phyloP scores from a whole-genome alignment of 805 yeast genomes.

The Myxozyma melibiosi region DNA sequence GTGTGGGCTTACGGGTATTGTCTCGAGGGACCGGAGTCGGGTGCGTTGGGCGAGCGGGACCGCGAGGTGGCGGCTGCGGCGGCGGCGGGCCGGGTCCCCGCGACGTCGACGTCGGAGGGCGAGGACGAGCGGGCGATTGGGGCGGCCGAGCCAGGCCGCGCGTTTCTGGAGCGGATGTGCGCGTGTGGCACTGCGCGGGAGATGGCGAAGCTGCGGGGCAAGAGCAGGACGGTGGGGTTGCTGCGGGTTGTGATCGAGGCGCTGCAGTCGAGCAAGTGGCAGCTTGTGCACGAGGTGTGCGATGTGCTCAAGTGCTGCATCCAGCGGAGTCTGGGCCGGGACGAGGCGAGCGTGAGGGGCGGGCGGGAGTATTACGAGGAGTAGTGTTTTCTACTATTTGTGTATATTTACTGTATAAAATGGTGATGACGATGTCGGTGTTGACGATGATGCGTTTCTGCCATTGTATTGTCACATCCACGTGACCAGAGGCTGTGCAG shows the following conservation, averaged over 20 bases:
- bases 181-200: slow-evolving; percentile 40
- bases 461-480: too few species aligned
- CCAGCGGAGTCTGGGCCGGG: slow-evolving; percentile 33
- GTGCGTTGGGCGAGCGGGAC: slow-evolving; percentile 28
- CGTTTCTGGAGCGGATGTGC: slow-evolving; percentile 54
- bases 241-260: slow-evolving; percentile 41
- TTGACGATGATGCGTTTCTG: too few species aligned
- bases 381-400: not conserved
- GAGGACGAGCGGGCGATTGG: slow-evolving; percentile 32
- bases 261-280: slow-evolving; percentile 38
- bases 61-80: not conserved
- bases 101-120: slow-evolving; percentile 4
- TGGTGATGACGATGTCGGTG: too few species aligned
- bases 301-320: slow-evolving; percentile 27
- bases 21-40: slow-evolving; percentile 41
- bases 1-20: slow-evolving; percentile 42
- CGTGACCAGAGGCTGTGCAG: not conserved
- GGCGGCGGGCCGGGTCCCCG: slow-evolving; percentile 6
- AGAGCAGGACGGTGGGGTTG: slow-evolving; percentile 59
- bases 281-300: slow-evolving; percentile 34
- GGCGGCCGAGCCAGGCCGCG: slow-evolving; percentile 54
- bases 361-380: slow-evolving; percentile 18
- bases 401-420: not conserved
- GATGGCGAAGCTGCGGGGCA: slow-evolving; percentile 43
- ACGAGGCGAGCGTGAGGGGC: slow-evolving; percentile 17